phyloP scores from a whole-genome alignment of 1,139 yeast genomes.

The Pneumocystis carinii region DNA sequence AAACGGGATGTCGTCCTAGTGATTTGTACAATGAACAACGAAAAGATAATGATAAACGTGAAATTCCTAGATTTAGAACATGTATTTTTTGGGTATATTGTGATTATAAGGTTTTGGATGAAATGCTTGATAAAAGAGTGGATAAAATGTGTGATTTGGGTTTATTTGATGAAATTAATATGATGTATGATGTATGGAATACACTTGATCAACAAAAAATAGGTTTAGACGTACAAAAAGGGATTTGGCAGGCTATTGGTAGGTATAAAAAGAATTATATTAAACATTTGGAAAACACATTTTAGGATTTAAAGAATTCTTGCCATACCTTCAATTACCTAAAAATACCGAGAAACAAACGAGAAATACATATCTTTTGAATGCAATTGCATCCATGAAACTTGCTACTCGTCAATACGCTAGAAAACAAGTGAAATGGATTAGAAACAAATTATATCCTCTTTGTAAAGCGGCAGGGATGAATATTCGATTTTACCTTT shows the following conservation, averaged over 20 bases:
- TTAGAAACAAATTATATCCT: constrained; percentile 50
- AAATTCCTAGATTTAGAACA: constrained; percentile 37
- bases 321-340: constrained; percentile 48
- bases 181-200: constrained; percentile 29
- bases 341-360: constrained; percentile 16
- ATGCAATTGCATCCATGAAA: constrained; percentile 65
- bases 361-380: constrained; percentile 21
- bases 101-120: constrained; percentile 42
- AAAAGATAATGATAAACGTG: constrained; percentile 4
- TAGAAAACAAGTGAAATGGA: constrained; percentile 85
- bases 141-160: constrained; percentile 63
- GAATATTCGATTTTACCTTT: constrained; percentile 38
- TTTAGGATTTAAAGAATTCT: constrained; percentile 63
- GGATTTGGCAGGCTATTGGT: constrained; percentile 86
- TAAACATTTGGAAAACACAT: neutral
- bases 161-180: neutral
- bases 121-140: constrained; percentile 60
- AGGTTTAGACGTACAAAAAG: constrained; percentile 41
- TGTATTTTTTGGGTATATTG: constrained; percentile 75
- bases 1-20: constrained; percentile 55
- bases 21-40: constrained; percentile 52
- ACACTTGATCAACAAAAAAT: constrained; percentile 32
- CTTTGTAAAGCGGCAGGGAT: constrained; percentile 33
- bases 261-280: neutral
- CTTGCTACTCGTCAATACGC: constrained; percentile 76